phyloP scores from a whole-genome alignment of 805 yeast species.

The Hanseniaspora nectarophila region DNA sequence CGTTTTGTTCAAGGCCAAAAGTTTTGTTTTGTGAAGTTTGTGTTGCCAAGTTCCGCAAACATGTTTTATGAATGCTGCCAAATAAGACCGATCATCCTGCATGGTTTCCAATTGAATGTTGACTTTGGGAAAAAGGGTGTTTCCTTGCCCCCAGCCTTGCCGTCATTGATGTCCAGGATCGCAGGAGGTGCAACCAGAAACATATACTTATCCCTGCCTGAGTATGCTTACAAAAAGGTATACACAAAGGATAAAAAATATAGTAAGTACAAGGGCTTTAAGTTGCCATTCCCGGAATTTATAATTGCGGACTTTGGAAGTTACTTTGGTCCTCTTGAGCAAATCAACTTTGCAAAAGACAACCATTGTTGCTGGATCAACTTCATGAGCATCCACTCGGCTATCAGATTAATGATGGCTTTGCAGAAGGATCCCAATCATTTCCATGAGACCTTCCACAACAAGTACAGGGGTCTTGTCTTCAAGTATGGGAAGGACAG shows the following conservation, averaged over 20 bases:
- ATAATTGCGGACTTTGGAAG: slow-evolving; percentile 47
- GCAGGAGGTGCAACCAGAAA: slow-evolving; percentile 68
- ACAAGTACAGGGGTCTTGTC: slow-evolving; percentile 42
- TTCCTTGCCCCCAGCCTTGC: slow-evolving; percentile 50
- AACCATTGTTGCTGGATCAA: slow-evolving; percentile 67
- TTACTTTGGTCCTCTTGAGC: slow-evolving; percentile 59
- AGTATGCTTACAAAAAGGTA: slow-evolving; percentile 32
- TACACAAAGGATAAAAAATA: slow-evolving; percentile 26
- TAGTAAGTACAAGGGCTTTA: slow-evolving; percentile 18
- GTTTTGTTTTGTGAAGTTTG: slow-evolving; percentile 58
- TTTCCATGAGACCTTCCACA: slow-evolving; percentile 32
- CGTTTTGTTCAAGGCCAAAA: slow-evolving; percentile 41
- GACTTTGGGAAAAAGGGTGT: slow-evolving; percentile 52
- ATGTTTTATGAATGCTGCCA: slow-evolving; percentile 50
- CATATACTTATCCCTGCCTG: slow-evolving; percentile 54
- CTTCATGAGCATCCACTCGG: slow-evolving; percentile 50
- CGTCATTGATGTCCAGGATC: slow-evolving; percentile 48
- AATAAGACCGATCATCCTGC: slow-evolving; percentile 44
- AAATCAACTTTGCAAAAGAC: slow-evolving; percentile 57
- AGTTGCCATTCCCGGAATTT: slow-evolving; percentile 37
- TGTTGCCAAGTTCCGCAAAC: slow-evolving; percentile 52
- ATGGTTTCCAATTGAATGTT: slow-evolving; percentile 48
- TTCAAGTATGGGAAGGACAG: slow-evolving; percentile 67
- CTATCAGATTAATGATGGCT: slow-evolving; percentile 51
- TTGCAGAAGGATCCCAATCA: slow-evolving; percentile 34